These are phyloP conservation scores for Alnus glutinosa DNA, from an alignment of 306 rosid genomes.

Conservation along the genomic window DNA sequence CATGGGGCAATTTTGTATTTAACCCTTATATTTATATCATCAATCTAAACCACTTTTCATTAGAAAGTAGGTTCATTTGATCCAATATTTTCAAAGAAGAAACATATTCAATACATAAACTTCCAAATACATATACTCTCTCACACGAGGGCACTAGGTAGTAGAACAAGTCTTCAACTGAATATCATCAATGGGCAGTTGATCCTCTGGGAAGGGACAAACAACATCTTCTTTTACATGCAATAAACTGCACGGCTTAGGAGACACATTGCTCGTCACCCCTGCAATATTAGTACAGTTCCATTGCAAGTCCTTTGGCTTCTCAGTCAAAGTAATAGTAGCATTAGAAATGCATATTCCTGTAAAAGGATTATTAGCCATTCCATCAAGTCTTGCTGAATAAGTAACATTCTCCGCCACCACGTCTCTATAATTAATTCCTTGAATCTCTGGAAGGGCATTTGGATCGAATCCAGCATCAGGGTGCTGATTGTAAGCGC, in stretches of 20 bases:
- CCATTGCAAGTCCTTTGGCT: conserved; percentile 53
- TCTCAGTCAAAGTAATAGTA: conserved; percentile 20
- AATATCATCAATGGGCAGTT: conserved; percentile 53
- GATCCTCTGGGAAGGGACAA: conserved; percentile 53
- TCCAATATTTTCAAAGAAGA: too few relatives aligned
- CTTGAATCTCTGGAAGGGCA: conserved; percentile 53
- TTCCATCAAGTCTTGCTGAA: conserved; percentile 58
- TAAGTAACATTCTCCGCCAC: conserved; percentile 51
- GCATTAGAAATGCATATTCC: conserved; percentile 67
- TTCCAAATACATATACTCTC: not conserved
- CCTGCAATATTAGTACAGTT: conserved; percentile 60
- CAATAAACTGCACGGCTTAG: conserved; percentile 52
- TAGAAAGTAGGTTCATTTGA: not conserved
- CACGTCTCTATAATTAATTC: conserved; percentile 54
- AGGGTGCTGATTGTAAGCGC: conserved; percentile 56
- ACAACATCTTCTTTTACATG: conserved; percentile 32
- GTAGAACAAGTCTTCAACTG: conserved; percentile 48
- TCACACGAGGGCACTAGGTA: not conserved
- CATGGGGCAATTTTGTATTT: too few relatives aligned
- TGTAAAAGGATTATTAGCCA: conserved; percentile 43
- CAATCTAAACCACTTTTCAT: too few relatives aligned
- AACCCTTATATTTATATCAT: too few relatives aligned
- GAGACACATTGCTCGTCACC: conserved; percentile 52
- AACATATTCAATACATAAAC: too few relatives aligned
- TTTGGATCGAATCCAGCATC: conserved; percentile 47